A percentile compares a stretch with the other conserved stretches of the same genome.
These are phyloP conservation scores for Hyaloperonospora brassicae DNA, from an alignment of 352 stramenopile genomes.

Conservation along the genomic window DNA sequence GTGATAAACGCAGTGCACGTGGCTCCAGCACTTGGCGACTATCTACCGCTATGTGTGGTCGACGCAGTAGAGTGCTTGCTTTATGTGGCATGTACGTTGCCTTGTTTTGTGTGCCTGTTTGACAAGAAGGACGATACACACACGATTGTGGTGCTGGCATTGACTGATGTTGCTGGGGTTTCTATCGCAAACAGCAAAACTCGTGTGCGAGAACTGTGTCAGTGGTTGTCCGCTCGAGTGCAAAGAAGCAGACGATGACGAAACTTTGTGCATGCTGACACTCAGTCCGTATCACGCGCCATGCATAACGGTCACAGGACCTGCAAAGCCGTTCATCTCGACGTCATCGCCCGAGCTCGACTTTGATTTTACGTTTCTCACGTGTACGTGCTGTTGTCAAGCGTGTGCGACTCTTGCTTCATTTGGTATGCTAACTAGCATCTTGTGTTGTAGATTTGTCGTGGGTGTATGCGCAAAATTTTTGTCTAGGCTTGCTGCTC, in stretches of 20 bases:
- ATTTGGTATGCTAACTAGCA: background rate
- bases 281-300: conserved; percentile 75
- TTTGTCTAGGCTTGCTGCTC: conserved; percentile 54
- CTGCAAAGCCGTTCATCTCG: conserved; percentile 48
- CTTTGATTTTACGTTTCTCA: conserved; percentile 59
- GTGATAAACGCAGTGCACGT: conserved; percentile 38
- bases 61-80: conserved; percentile 37
- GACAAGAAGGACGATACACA: background rate
- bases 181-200: conserved; percentile 29
- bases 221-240: conserved; percentile 55
- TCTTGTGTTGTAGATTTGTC: conserved; percentile 39
- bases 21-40: conserved; percentile 34
- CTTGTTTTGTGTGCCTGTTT: conserved; percentile 3
- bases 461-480: conserved; percentile 66
- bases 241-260: conserved; percentile 16
- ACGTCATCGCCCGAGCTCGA: conserved; percentile 35
- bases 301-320: conserved; percentile 58
- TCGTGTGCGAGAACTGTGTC: conserved; percentile 69
- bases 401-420: background rate
- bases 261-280: conserved; percentile 40
- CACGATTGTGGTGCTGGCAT: background rate
- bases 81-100: conserved; percentile 34
- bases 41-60: conserved; percentile 31
- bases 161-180: background rate
- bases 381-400: conserved; percentile 33